These are phyloP conservation scores for Komagataella pseudopastoris DNA, from an alignment of 805 yeast genomes.

Conservation along the genomic window DNA sequence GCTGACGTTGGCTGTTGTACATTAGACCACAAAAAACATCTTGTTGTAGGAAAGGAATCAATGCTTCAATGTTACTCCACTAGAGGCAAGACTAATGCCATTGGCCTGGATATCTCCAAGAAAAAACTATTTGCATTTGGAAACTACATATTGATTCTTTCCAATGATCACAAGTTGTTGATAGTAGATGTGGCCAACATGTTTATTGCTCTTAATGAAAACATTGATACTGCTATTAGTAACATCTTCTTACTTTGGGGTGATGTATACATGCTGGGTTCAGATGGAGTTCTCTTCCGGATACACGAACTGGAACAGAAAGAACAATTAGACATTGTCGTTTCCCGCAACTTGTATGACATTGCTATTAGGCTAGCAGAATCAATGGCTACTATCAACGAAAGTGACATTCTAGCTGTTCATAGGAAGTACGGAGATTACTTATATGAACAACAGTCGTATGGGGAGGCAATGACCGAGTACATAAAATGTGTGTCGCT, in stretches of 20 bases:
- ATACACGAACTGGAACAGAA: conserved; percentile 52
- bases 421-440: conserved; percentile 57
- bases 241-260: conserved; percentile 45
- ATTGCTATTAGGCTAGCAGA: conserved; percentile 62
- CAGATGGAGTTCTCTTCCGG: conserved; percentile 64
- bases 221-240: conserved; percentile 51
- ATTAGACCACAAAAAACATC: conserved; percentile 15
- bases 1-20: conserved; percentile 36
- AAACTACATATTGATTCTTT: conserved; percentile 38
- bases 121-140: conserved; percentile 30
- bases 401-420: conserved; percentile 22
- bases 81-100: conserved; percentile 35
- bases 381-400: conserved; percentile 12
- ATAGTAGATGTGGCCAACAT: conserved; percentile 61
- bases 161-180: conserved; percentile 11
- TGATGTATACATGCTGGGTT: conserved; percentile 45
- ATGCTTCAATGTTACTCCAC: conserved; percentile 50
- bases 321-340: conserved; percentile 56
- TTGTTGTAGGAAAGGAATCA: conserved; percentile 56
- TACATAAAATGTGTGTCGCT: conserved; percentile 36
- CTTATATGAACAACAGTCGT: conserved; percentile 52
- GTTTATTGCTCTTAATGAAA: conserved; percentile 53
- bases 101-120: conserved; percentile 46
- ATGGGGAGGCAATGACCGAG: conserved; percentile 58
- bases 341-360: conserved; percentile 56